Evolutionary conservation across 2,329 filamentous ascomycete species (phyloP), one percentile per base, ranked within the genome.

Genomic region (Pestalotiopsis sp.): DNA sequence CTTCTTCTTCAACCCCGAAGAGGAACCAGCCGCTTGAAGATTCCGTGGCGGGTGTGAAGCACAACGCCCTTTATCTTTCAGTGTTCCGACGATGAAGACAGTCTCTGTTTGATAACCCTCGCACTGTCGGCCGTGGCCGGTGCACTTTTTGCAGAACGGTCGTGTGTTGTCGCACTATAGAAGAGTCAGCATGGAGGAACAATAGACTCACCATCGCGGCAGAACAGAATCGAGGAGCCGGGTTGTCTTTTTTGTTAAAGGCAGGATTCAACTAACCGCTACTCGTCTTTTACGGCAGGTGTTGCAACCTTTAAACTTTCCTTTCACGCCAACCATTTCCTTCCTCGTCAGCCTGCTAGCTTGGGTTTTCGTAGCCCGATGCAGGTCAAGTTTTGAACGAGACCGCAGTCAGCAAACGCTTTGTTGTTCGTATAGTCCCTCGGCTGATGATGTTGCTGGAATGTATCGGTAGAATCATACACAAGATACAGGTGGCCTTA

Each of bases 51-150:
- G 87, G 69, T 89, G 87, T 2, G 86, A 88, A 58, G 86, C 86
- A 66, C 87, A 88, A 39, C 87, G 83, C 12, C 87, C 87, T 69
- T 83, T 85, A 69, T 83, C 84, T 69, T 87, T 80, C 49, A 80
- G 81, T 2, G 87, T 89, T n/a, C 86, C 87, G 52, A 88, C 85
- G 75, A 92, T 90, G 78, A 92, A 92, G 68, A 91, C 85, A 17
- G 85, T 86, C 74, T 90, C 85, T 52, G 87, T 82, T 74, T 90
- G 85, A 76, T 92, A 92, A 52, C 90, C 90, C 61, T 85, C 85
- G 73, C 90, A 92, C 68, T 84, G 77, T 59, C 88, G 82, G 25
- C 87, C 87, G 72, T 84, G 86, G 72, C 85, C 83, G 68, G 83
- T 80, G 76, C 90, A 92, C 75, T 90, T 90, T 67, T 83, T 84